phyloP scores from a whole-genome alignment of 345 rosid genomes.

The Camelina neglecta region DNA sequence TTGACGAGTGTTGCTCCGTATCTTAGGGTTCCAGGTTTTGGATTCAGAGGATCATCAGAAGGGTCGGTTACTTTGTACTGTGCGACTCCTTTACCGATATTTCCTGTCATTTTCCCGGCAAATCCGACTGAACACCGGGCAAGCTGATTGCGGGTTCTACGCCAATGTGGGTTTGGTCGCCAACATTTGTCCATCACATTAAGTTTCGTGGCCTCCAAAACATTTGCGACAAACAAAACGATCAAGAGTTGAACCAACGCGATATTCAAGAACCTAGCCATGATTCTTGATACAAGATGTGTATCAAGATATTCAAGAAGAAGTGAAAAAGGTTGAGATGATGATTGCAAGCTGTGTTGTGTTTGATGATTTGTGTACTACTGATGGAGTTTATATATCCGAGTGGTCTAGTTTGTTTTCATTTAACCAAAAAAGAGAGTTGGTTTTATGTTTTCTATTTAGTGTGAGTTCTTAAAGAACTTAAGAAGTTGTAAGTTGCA shows the following conservation, averaged over 20 bases:
- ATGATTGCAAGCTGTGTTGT: constrained; percentile 29
- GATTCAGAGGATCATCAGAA: constrained; percentile 66
- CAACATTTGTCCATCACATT: constrained; percentile 82
- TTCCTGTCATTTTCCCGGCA: constrained; percentile 65
- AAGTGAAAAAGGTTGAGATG: constrained; percentile 17
- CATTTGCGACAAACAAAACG: constrained; percentile 31
- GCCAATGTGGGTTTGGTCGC: constrained; percentile 59
- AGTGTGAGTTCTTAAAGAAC: constrained; percentile 37
- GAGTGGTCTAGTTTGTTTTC: constrained; percentile 23
- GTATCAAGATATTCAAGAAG: constrained; percentile 15
- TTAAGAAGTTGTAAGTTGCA: constrained; percentile 34
- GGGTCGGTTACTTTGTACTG: constrained; percentile 66
- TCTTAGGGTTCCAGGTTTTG: constrained; percentile 68
- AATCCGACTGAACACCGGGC: constrained; percentile 72
- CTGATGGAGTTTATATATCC: constrained; percentile 29
- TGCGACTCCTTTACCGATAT: constrained; percentile 54
- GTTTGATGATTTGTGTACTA: not conserved
- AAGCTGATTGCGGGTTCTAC: constrained; percentile 51
- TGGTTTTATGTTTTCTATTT: constrained; percentile 38
- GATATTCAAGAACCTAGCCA: constrained; percentile 32
- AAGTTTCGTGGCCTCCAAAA: constrained; percentile 41
- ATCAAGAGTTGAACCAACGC: constrained; percentile 26
- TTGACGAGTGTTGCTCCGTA: constrained; percentile 63
- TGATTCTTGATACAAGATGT: constrained; percentile 34
- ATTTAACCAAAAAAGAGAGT: constrained; percentile 5